Evolutionary conservation across 139 green algal species (phyloP), one percentile per base, ranked within the genome.

Genomic region (Parachlorella kessleri): DNA sequence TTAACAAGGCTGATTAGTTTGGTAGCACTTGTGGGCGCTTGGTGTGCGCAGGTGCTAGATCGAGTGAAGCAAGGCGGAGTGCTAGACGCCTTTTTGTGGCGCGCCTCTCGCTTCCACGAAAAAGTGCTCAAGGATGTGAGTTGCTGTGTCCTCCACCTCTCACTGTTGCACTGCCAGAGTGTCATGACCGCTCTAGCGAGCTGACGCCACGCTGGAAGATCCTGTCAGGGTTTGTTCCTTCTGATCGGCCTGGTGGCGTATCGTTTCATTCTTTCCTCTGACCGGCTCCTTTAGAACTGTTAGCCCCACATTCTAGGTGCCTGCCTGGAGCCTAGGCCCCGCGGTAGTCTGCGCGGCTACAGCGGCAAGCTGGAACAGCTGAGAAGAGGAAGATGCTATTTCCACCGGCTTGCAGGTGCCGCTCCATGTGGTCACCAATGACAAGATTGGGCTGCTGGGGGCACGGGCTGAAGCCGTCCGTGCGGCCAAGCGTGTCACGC

Each of bases 351-450:
- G 35, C 33, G 36, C 53, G 14, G 6, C 36, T n/a, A 18, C 21
- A 6, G 39, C 65, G 37, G 33, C 9, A 65, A 81, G 59, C 76
- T 73, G 21, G 0, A 37, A n/a, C 75, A 85, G 36, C 68, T 92
- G 30, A 80, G 92, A 59, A 69, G n/a, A n/a, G n/a, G n/a, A n/a
- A n/a, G n/a, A n/a, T n/a, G n/a, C n/a, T n/a, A n/a, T n/a, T n/a
- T n/a, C n/a, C n/a, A n/a, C 48, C 48, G 14, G 14, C 48, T 18
- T 79, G 32, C 36, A 81, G 42, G 89, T 90, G 35, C 92, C 92
- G 5, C 76, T 97, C 70, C 93, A 88, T 75, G 85, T 95, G 10
- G 92, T 97, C 35, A 89, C 84, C 18, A 90, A 97, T 65, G 89
- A 93, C 4, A 86, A 89, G 70, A 80, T 95, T 21, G 90, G 93